Base-by-base conservation (phyloP, 1,284 basidiomycete genomes). In the Austroboletus niveus region DNA sequence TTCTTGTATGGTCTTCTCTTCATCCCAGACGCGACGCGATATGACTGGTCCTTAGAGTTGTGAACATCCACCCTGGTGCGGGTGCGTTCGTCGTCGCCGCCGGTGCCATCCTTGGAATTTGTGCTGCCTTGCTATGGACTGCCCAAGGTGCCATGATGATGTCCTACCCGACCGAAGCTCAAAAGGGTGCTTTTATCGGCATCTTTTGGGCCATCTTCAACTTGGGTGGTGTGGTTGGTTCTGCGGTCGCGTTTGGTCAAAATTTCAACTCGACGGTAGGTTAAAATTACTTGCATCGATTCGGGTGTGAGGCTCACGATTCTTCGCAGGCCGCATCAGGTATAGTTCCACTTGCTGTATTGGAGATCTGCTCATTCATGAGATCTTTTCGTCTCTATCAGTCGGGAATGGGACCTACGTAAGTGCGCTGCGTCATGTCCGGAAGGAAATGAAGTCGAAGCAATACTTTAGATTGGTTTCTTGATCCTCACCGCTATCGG, bases 121-220 rank as follows among this genome's bases (percentile, higher is more conserved):
- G 89, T 62, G 92, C 93, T 12, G 89, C 87, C 44, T 66, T 94
- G 27, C 74, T 94, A n/a, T 92, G 90, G 91, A 85, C 88, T 1
- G 87, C 88, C 1, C 92, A 94, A 63, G 91, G 91, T 20, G 84
- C 83, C 6, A 73, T 93, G 55, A 93, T 93, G 85, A 74, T 94
- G 61, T 79, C 87, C 1, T 94, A 93, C 66, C 86, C 89, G 0
- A 90, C 84, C 36, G 85, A 87, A 64, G 62, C 71, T 57, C 78
- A 91, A 65, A 95, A 94, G 68, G 92, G 92, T 14, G 74, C 73
- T 49, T 89, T 79, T 65, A 92, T 94, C 56, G 84, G 81, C 22
- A 75, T 88, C 42, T 87, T 91, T 68, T 92, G 88, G 89, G 63
- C 75, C 40, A 84, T 89, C 53, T 89, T 89, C 75, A 89, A 90